These are phyloP conservation scores for Fusarium euwallaceae DNA, from an alignment of 2,329 filamentous ascomycete species.

Conservation along the genomic window DNA sequence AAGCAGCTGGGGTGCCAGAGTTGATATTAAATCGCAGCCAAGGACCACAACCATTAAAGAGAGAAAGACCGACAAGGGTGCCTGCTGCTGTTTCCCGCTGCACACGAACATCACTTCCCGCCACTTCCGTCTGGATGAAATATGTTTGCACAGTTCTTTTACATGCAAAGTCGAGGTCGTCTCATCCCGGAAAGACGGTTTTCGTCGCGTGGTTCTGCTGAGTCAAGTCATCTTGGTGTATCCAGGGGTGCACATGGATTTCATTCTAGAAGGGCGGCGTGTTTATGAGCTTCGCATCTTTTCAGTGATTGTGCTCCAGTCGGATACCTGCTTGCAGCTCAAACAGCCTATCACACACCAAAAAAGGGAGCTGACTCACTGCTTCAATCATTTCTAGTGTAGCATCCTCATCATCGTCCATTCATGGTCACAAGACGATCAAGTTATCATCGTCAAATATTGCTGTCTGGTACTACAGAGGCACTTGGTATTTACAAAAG, in stretches of 20 bases:
- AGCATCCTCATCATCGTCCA: not conserved
- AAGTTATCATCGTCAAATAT: slow-evolving; percentile 18
- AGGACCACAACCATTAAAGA: slow-evolving; percentile 20
- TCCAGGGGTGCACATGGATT: not conserved
- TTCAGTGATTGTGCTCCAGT: not conserved
- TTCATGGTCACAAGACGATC: slow-evolving; percentile 8
- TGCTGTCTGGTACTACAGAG: not conserved
- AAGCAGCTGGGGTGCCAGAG: not conserved
- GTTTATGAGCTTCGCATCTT: not conserved
- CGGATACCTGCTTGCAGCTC: slow-evolving; percentile 2
- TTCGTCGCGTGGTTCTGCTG: not conserved
- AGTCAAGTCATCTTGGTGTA: not conserved
- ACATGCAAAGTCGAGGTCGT: not conserved
- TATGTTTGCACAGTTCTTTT: slow-evolving; percentile 11
- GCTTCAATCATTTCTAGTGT: not conserved
- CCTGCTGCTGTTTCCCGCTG: slow-evolving; percentile 41
- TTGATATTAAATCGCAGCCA: slow-evolving; percentile 1
- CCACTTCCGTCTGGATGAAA: slow-evolving; percentile 7
- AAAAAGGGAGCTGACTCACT: slow-evolving; percentile 4
- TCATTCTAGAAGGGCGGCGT: not conserved
- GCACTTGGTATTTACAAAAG: slow-evolving; percentile 32
- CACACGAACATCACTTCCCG: slow-evolving; percentile 29
- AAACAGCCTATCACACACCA: not conserved
- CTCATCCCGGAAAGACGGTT: not conserved
- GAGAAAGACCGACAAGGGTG: slow-evolving; percentile 25